Base-by-base conservation (phyloP, 805 yeast genomes). In the Sugiyamaella americana region DNA sequence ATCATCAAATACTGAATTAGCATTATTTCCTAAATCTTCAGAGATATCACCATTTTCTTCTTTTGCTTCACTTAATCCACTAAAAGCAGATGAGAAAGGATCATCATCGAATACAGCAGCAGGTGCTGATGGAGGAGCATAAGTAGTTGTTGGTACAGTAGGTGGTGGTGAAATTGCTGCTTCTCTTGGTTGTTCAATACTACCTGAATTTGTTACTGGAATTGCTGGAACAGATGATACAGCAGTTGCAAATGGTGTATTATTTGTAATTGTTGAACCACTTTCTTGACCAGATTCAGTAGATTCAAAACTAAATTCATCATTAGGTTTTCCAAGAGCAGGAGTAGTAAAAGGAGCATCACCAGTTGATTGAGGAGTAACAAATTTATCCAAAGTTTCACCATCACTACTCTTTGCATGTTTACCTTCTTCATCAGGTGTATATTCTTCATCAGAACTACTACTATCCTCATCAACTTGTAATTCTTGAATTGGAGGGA, bases 21-120 rank as follows among this genome's bases (percentile, higher is more conserved):
- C 34, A 17, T 48, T 42, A 32, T 26, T 26, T 13, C 39, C 45
- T 29, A 52, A 50, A 19, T 59, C 59, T 13, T 47, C 56, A 22
- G 50, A 41, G 3, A 58, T 64, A 18, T 60, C 68, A 3, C 41
- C 49, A 5, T 18, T 44, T 16, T 47, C 57, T 4, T 37, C 52
- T 39, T 74, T 72, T 26, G 72, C 72, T 40, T 69, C 71, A 46
- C 69, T 74, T 48, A 72, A 57, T 11, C 68, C 76, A 24, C 63
- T 69, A 56, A 73, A 73, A 37, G 69, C 74, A 51, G 68, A 72
- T 49, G 66, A 74, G 50, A 69, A 70, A n/a, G 50, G 47, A 21
- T 57, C 66, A 44, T 55, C 59, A 21, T 37, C 53, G 35, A 52
- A 39, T 16, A 49, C 62, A 40, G 59, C 56, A 29, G 56, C 47